Conservation (phyloP, 768 basidiomycete species). For the Mycena metata region DNA sequence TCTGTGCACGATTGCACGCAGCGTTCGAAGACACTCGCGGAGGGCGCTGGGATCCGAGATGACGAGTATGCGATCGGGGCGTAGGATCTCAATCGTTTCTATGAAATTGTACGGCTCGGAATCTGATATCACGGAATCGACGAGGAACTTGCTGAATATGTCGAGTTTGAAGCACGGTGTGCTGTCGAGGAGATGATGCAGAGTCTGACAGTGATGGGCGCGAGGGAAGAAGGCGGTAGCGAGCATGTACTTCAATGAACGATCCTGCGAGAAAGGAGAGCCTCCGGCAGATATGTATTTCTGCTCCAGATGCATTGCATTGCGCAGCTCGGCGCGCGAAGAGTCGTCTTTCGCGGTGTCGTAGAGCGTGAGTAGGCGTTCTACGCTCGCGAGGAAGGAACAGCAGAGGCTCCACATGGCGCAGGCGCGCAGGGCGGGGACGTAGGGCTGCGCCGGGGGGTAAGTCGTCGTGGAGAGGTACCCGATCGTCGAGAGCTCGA, state of each 20-base stretch:
- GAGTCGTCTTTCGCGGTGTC: too few species aligned
- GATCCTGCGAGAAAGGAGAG: background rate
- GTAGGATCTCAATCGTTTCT: slow-evolving; percentile 5
- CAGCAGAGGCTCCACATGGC: slow-evolving; percentile 24
- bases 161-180: slow-evolving; percentile 11
- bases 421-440: slow-evolving; percentile 23
- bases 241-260: too few species aligned
- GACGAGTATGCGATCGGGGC: background rate
- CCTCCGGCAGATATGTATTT: slow-evolving; percentile 6
- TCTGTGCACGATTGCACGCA: slow-evolving; percentile 10
- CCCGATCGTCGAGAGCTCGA: slow-evolving; percentile 7
- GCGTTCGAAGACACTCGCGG: background rate
- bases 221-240: too few species aligned
- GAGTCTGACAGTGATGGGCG: background rate
- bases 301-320: background rate
- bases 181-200: slow-evolving; percentile 16
- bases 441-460: slow-evolving; percentile 22
- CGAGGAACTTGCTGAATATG: slow-evolving; percentile 14
- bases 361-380: background rate
- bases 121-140: background rate
- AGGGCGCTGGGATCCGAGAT: background rate
- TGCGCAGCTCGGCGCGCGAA: background rate
- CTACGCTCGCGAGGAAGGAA: slow-evolving; percentile 10
- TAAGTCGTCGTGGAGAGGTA: slow-evolving; percentile 20
- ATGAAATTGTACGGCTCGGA: slow-evolving; percentile 18